A percentile compares a stretch with the other conserved stretches of the same genome.
phyloP scores from a whole-genome alignment of 768 basidiomycete species.

The Trametopsis cervina region DNA sequence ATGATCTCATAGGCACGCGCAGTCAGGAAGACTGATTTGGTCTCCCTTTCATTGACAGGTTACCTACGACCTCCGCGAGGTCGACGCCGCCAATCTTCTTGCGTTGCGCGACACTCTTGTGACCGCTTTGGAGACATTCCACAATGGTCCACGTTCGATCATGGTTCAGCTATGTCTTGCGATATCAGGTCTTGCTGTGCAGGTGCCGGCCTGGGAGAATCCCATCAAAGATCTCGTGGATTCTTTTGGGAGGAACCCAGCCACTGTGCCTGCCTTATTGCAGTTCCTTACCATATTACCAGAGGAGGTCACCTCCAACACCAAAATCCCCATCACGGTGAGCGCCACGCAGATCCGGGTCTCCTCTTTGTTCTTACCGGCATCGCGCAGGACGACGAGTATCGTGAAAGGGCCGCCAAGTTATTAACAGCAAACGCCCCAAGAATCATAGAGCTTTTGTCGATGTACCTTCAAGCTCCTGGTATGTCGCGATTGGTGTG shows the following conservation, averaged over 20 bases:
- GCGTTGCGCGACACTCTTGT: slow-evolving; percentile 87
- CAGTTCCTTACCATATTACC: slow-evolving; percentile 89
- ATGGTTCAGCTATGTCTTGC: slow-evolving; percentile 88
- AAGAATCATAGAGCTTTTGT: slow-evolving; percentile 69
- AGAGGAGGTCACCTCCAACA: slow-evolving; percentile 81
- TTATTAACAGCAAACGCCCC: slow-evolving; percentile 63
- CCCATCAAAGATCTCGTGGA: slow-evolving; percentile 79
- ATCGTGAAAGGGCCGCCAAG: slow-evolving; percentile 47
- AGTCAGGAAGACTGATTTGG: background rate
- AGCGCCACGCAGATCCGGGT: slow-evolving; percentile 26
- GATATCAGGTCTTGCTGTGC: slow-evolving; percentile 83
- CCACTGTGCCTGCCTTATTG: slow-evolving; percentile 75
- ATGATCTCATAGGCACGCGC: background rate
- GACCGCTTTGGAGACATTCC: slow-evolving; percentile 63
- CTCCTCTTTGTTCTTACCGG: background rate
- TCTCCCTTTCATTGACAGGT: slow-evolving; percentile 48
- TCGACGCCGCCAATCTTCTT: slow-evolving; percentile 62
- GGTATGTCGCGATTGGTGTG: slow-evolving; percentile 44
- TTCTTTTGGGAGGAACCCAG: slow-evolving; percentile 76
- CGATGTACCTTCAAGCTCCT: slow-evolving; percentile 82
- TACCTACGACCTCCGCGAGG: slow-evolving; percentile 89
- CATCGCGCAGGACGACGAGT: slow-evolving; percentile 63
- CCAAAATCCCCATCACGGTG: slow-evolving; percentile 83
- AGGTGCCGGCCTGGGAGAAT: slow-evolving; percentile 80
- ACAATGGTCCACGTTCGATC: slow-evolving; percentile 73